Percentiles rank a stretch among this genome's conserved stretches.
Conservation (phyloP, 257 asterid species). For the Nicotiana undulata region DNA sequence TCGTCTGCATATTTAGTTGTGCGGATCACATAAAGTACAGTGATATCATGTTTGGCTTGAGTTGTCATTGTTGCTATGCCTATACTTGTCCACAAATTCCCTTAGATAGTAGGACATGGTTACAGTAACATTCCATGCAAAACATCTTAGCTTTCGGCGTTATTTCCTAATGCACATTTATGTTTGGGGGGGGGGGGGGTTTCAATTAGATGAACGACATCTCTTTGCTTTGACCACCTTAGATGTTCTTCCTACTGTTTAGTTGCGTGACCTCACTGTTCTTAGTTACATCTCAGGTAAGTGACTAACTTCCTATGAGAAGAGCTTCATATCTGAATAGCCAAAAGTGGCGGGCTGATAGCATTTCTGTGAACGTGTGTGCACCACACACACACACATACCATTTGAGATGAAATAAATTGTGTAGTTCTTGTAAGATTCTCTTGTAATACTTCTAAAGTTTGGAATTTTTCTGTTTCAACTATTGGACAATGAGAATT, state of each 20-base stretch:
- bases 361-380: too few relatives aligned
- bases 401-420: not conserved
- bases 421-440: not conserved
- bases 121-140: too few relatives aligned
- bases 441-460: not conserved
- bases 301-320: constrained; percentile 4
- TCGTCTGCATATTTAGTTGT: too few relatives aligned
- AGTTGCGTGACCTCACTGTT: constrained; percentile 61
- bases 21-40: too few relatives aligned
- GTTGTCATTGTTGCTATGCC: too few relatives aligned
- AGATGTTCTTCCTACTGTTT: constrained; percentile 88
- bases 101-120: too few relatives aligned
- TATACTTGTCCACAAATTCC: too few relatives aligned
- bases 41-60: too few relatives aligned
- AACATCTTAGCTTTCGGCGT: constrained; percentile 68
- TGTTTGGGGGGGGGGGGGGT: constrained; percentile 51
- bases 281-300: constrained; percentile 96
- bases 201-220: constrained; percentile 46
- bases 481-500: not conserved
- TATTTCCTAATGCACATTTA: constrained; percentile 79
- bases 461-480: not conserved
- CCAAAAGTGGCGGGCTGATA: too few relatives aligned
- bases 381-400: too few relatives aligned
- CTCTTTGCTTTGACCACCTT: constrained; percentile 69
- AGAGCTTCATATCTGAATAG: not conserved